Base-by-base conservation (phyloP, 2,329 filamentous ascomycete genomes). In the Trichoderma brevicompactum region DNA sequence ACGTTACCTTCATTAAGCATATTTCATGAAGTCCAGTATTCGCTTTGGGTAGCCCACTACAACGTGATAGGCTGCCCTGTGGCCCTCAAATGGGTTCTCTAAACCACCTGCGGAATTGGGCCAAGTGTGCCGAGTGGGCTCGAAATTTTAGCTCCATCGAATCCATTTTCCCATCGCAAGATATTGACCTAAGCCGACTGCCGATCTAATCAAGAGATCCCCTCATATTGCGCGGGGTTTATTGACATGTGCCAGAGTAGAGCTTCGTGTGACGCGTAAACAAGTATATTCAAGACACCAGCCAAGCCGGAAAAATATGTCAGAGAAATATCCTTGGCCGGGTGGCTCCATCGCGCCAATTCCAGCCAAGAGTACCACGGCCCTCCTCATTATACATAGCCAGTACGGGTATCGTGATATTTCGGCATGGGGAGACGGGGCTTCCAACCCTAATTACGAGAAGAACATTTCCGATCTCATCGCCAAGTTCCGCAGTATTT, bases 321-420 rank as follows among this genome's bases (percentile, higher is more conserved):
- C 28, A n/a, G 23, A 12, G 41, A 49, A 41, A 32, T 63, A 54
- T 13, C 32, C 59, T 23, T 54, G 48, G 38, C 59, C 59, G 6
- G 59, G 38, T 28, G 38, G 3, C 7, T 63, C 56, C 23, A 38
- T 38, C 32, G 38, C 59, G n/a, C 56, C 46, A 12, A 62, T 46
- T 19, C 56, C 44, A 7, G 36, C 40, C n/a, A 38, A 44, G 48
- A 63, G 19, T 23, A 63, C 41, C 13, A 67, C 66, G 9, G 66
- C 66, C 34, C 58, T 70, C 8, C 65, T 70, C 62, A 62, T 71
- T 64, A 66, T 71, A 58, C 40, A 71, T 49, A 41, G 68, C 62
- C 32, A 71, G 55, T 58, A 69, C 44, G 46, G 65, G 10, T 67
- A 54, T 38, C 65, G 65, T 32, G 32, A 60, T 32, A 6, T 44